Percentiles rank a stretch among this genome's conserved stretches.
Conservation (phyloP, 768 basidiomycete genomes). For the Boletales sp. region DNA sequence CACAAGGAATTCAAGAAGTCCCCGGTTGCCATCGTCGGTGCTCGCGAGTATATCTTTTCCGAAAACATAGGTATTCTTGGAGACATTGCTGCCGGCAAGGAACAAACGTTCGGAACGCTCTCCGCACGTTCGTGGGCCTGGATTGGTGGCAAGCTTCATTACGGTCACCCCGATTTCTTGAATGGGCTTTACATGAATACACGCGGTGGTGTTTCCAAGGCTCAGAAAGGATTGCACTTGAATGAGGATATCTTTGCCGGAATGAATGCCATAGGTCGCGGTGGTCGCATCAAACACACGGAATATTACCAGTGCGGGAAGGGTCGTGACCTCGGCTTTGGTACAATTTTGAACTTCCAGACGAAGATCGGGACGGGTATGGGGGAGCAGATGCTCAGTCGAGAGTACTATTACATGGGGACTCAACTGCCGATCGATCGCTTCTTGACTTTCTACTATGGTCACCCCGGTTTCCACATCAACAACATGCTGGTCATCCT, state of each 20-base stretch:
- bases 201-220: conserved; percentile 97
- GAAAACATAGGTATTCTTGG: conserved; percentile 99
- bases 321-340: conserved; percentile 97
- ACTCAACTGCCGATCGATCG: conserved; percentile 97
- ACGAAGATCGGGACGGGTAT: conserved; percentile 99
- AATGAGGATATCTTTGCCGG: conserved; percentile 99
- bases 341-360: conserved; percentile 98
- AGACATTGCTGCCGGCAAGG: conserved; percentile 97
- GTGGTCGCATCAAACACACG: conserved; percentile 96
- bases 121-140: conserved; percentile 94
- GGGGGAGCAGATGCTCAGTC: conserved; percentile 99
- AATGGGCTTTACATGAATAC: conserved; percentile 98
- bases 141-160: conserved; percentile 98
- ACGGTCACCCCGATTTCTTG: conserved; percentile 99
- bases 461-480: conserved; percentile 99
- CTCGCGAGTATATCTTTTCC: conserved; percentile 99
- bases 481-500: conserved; percentile 99
- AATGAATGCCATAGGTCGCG: conserved; percentile 97
- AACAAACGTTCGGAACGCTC: conserved; percentile 98
- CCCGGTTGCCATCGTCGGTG: conserved; percentile 96
- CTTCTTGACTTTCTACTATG: conserved; percentile 99
- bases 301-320: conserved; percentile 99
- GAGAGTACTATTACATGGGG: conserved; percentile 98
- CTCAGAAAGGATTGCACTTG: conserved; percentile 97
- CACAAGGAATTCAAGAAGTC: conserved; percentile 83